Base-by-base conservation (phyloP, 495 filamentous ascomycete species). In the Annulohypoxylon moriforme region DNA sequence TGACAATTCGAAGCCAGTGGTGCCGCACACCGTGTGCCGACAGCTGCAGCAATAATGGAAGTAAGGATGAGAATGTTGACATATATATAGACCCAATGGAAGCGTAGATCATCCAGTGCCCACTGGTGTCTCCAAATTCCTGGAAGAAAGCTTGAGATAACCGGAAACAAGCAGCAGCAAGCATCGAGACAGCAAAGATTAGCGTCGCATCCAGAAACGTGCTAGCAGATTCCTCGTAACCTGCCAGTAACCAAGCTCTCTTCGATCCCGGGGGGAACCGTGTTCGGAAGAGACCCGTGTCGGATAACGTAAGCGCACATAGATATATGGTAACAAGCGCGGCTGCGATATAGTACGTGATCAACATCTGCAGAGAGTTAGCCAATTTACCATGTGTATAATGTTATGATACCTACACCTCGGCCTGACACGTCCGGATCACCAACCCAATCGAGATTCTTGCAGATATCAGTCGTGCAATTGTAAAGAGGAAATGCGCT, bases 31-130 rank as follows among this genome's bases (percentile, higher is more conserved):
- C 60, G 4, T 22, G 53, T 25, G 67, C 52, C 16, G 50, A 31
- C 9, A 14, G 42, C 24, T 71, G 55, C 9, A 71, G 29, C 13
- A 60, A 1, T 18, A 71, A 13, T 7, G 60, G 46, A 18, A 60
- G 46, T n/a, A 71, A 55, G 25, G 58, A 46, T 13, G 68, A 65
- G 25, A 71, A 71, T 0, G 52, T 64, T 0, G 68, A 64, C 60
- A 71, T 71, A 44, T 65, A 65, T 1, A 65, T 22, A 10, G 68
- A 71, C 1, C 29, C 40, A 10, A 71, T 56, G 13, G 49, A 42
- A 8, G 56, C 56, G 46, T 65, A 71, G 22, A 65, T 13, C 53
- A 64, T 64, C 53, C 50, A 64, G 8, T 71, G 60, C 3, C 52
- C 64, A 2, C 34, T 18, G 44, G 7, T 22, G n/a, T n/a, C 14